Evolutionary conservation across 2,329 filamentous ascomycete species (phyloP).

Genomic region (Penicillium hesseltinei): DNA sequence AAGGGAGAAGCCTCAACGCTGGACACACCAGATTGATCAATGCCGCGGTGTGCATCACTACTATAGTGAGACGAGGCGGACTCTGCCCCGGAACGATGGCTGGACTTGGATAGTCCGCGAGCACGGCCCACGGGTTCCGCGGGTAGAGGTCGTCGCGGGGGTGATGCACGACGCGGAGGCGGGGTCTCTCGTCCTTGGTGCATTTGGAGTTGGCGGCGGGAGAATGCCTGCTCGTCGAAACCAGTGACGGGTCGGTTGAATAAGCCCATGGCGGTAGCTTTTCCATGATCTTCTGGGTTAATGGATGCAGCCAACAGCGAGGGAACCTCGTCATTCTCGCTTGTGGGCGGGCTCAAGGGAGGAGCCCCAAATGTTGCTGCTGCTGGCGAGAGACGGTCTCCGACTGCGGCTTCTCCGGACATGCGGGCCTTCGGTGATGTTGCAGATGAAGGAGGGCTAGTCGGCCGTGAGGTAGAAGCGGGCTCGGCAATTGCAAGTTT

Average conservation of each 20-base stretch:
- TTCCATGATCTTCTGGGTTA: conserved; percentile 73
- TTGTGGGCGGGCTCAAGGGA: conserved; percentile 67
- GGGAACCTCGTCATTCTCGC: conserved; percentile 67
- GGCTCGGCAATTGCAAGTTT: conserved; percentile 33
- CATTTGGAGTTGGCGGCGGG: conserved; percentile 77
- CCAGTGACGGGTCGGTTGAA: conserved; percentile 71
- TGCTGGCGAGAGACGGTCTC: conserved; percentile 31
- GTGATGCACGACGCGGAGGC: conserved; percentile 34
- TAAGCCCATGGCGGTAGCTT: conserved; percentile 71
- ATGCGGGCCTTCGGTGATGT: conserved; percentile 39
- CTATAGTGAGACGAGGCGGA: conserved; percentile 41
- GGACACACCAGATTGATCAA: conserved; percentile 25
- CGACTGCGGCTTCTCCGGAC: conserved; percentile 34
- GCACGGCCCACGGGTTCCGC: conserved; percentile 28
- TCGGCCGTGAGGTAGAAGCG: conserved; percentile 22
- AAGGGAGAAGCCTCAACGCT: conserved; percentile 34
- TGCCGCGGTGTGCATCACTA: conserved; percentile 26
- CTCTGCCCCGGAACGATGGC: conserved; percentile 38
- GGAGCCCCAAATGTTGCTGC: conserved; percentile 42
- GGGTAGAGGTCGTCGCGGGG: conserved; percentile 23
- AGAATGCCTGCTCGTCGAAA: conserved; percentile 83
- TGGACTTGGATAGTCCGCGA: conserved; percentile 38
- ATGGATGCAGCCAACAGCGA: conserved; percentile 63
- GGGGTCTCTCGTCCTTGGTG: conserved; percentile 71
- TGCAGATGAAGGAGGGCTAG: conserved; percentile 46